A percentile compares a stretch with the other conserved stretches of the same genome.
Conservation (phyloP, 768 basidiomycete genomes). For the Nidularia pulvinata region DNA sequence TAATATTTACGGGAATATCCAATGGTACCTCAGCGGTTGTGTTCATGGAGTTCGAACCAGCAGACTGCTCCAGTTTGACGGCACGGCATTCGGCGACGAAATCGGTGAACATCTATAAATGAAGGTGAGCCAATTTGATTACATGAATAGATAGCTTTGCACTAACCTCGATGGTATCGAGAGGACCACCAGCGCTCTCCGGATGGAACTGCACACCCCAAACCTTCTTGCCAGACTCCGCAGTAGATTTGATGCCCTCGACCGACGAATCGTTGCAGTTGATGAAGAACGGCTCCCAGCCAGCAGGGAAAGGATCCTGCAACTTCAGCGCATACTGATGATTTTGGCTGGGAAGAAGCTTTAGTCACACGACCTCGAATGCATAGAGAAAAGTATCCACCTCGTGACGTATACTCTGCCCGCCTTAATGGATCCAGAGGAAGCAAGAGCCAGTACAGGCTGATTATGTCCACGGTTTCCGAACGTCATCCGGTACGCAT, state of each 20-base stretch:
- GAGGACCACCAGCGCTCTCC: slow-evolving; percentile 96
- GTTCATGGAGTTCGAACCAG: slow-evolving; percentile 5
- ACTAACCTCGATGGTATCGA: slow-evolving; percentile 95
- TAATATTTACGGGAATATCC: slow-evolving; percentile 16
- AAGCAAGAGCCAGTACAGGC: slow-evolving; percentile 95
- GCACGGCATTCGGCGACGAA: slow-evolving; percentile 82
- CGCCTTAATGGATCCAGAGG: slow-evolving; percentile 89
- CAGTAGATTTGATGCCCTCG: slow-evolving; percentile 96
- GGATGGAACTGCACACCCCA: slow-evolving; percentile 99
- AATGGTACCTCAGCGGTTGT: slow-evolving; percentile 18
- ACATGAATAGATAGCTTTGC: neutral
- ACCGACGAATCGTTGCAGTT: slow-evolving; percentile 99
- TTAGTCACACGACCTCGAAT: slow-evolving; percentile 2
- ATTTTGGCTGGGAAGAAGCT: slow-evolving; percentile 66
- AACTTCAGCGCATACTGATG: slow-evolving; percentile 97
- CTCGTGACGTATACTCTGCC: slow-evolving; percentile 98
- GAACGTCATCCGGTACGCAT: slow-evolving; percentile 98
- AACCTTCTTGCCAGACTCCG: slow-evolving; percentile 84
- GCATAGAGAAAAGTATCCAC: slow-evolving; percentile 26
- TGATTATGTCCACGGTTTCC: slow-evolving; percentile 99
- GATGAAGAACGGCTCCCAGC: slow-evolving; percentile 99
- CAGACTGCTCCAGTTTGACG: slow-evolving; percentile 31
- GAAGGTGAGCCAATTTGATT: slow-evolving; percentile 1
- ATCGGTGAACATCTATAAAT: slow-evolving; percentile 86
- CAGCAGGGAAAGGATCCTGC: slow-evolving; percentile 92